Evolutionary conservation across 768 basidiomycete genomes (phyloP), one percentile per base, ranked within the genome.

Genomic region (Scleroderma citrinum): DNA sequence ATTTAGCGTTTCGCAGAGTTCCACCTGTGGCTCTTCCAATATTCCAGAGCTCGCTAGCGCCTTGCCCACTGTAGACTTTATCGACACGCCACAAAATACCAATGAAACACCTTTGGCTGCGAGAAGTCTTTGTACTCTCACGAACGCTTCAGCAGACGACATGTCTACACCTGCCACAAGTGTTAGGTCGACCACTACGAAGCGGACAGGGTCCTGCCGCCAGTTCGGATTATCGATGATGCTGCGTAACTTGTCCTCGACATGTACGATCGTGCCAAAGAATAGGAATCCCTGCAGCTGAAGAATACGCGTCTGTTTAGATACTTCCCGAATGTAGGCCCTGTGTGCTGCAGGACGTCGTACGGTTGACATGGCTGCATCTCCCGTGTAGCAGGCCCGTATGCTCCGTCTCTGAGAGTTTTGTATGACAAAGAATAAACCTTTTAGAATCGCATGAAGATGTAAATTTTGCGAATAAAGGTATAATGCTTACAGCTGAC

Each of bases 351-450:
- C 83, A 0, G 94, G 95, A 19, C 95, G 74, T 10, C 95, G 82
- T 3, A 98, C 95, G 1, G 93, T 91, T 2, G 93, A 96, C 64
- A 92, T 82, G 0, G 87, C 85, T 0, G 83, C 78, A 44, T 89
- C 83, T 1, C 94, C 94, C 2, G 84, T 85, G 63, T 89, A 83
- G 32, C 92, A 75, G 0, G 84, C 78, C 8, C 95, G 81, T 52
- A 99, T 92, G 54, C 92, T 91, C 39, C 80, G 70, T 14, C 90
- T 68, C 57, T 85, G 87, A 0, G 93, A 96, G 51, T 89, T 95
- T 59, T 95, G 91, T 2, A 98, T 76, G n/a, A 99, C 95, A 60
- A 99, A 99, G 71, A 95, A 96, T 67, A 97, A 75, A 59, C 86
- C 89, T 42, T 42, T 90, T 35, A 36, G 31, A 21, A 35, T 7